Evolutionary conservation across 306 rosid species (phyloP).

Genomic region (Neltuma alba): DNA sequence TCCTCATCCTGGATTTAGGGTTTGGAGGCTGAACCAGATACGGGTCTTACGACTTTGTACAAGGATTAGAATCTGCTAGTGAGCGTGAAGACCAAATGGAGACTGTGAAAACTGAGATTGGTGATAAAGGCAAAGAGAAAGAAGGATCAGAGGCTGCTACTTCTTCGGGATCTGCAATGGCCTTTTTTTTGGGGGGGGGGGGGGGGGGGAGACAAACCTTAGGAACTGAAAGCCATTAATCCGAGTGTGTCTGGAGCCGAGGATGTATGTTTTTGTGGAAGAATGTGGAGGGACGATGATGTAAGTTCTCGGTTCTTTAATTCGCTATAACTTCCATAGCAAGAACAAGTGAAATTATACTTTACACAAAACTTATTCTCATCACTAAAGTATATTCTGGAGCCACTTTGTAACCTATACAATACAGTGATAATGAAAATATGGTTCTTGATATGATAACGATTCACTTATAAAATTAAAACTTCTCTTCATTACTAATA

Average conservation of each 20-base stretch:
- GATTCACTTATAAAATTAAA: no score
- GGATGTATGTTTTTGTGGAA: not conserved
- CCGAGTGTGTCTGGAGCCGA: not conserved
- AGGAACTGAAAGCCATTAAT: not conserved
- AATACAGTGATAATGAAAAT: no score
- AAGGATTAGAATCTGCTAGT: not conserved
- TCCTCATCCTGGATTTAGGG: not conserved
- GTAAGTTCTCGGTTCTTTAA: no score
- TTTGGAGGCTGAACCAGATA: conserved; percentile 4
- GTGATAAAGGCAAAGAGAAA: not conserved
- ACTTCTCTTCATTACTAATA: no score
- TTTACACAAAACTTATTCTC: no score
- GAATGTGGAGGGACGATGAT: not conserved
- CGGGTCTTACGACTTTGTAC: not conserved
- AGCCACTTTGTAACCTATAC: no score
- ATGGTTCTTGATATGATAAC: no score
- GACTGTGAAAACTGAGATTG: not conserved
- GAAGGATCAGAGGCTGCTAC: not conserved
- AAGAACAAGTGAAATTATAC: no score
- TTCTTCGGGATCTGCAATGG: not conserved
- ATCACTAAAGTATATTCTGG: no score
- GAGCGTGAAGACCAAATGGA: not conserved
- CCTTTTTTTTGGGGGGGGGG: no score
- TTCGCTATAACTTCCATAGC: no score
- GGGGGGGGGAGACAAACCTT: not conserved